Evolutionary conservation across 306 rosid species (phyloP).

Genomic region (peach (Prunus persica)): Prunus_persica_NCBIv2 NC_034012.1:4738501-4739000

Average conservation of each 20-base stretch:
- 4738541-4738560: too few species aligned
- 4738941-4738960: not conserved
- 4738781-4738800: not conserved
- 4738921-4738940: not conserved
- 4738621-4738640: not conserved
- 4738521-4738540: too few species aligned
- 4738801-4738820: not conserved
- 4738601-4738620: not conserved
- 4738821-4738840: not conserved
- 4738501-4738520: too few species aligned
- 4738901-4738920: not conserved
- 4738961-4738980: not conserved
- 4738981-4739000: not conserved
- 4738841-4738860: not conserved
- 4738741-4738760: not conserved
- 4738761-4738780: not conserved
- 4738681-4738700: too few species aligned
- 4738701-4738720: too few species aligned
- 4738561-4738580: not conserved
- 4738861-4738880: not conserved
- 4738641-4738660: not conserved
- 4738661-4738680: too few species aligned
- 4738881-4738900: not conserved
- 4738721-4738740: too few species aligned
- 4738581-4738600: not conserved